phyloP scores from a whole-genome alignment of 164 flowering plant genomes.

The Buxus sempervirens region DNA sequence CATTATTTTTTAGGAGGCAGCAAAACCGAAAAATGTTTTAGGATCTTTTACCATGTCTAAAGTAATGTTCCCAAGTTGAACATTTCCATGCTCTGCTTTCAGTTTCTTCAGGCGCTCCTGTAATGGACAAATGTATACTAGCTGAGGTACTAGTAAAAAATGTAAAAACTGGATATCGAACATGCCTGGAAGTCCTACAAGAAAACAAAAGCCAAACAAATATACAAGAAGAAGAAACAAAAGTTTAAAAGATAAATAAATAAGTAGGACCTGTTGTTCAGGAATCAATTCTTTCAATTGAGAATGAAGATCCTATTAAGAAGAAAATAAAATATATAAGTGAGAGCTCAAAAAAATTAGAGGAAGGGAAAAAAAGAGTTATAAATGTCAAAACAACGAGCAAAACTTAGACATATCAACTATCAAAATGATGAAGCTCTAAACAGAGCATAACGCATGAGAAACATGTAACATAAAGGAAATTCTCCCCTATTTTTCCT shows the following conservation, averaged over 20 bases:
- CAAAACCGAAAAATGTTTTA: not conserved
- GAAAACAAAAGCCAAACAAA: no score
- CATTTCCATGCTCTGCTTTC: conserved; percentile 82
- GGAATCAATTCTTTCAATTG: conserved; percentile 88
- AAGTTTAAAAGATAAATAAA: not conserved
- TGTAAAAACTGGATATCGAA: not conserved
- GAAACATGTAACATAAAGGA: not conserved
- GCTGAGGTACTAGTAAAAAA: not conserved
- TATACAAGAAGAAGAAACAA: no score
- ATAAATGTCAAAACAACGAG: not conserved
- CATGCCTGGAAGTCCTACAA: not conserved
- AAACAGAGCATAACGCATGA: not conserved
- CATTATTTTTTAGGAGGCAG: not conserved
- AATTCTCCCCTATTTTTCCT: not conserved
- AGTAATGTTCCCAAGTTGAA: conserved; percentile 87
- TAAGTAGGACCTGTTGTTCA: conserved; percentile 70
- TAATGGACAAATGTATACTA: conserved; percentile 9
- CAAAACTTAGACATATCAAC: not conserved
- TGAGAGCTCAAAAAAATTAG: not conserved
- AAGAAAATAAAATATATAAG: conserved; percentile 8
- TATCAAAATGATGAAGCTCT: not conserved
- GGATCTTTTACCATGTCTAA: conserved; percentile 77
- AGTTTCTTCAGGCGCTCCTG: conserved; percentile 95
- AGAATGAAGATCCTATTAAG: conserved; percentile 71
- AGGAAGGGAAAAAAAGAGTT: not conserved